phyloP scores from a whole-genome alignment of 2,329 filamentous ascomycete genomes.

The Cryphonectria nitschkei region DNA sequence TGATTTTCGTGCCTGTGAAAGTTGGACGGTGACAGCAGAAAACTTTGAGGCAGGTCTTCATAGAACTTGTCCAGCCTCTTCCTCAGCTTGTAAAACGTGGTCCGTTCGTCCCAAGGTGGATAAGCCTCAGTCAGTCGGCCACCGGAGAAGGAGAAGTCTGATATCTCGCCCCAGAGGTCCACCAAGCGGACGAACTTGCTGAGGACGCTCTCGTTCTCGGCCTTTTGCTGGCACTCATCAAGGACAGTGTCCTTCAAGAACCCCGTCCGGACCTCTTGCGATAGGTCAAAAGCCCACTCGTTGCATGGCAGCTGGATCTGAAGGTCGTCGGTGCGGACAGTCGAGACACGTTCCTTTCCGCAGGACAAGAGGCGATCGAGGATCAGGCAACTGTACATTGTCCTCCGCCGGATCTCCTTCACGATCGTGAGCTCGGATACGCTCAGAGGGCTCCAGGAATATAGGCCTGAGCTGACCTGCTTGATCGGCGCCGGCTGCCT shows the following conservation, averaged over 20 bases:
- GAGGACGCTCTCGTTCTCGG: conserved; percentile 51
- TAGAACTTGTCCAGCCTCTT: conserved; percentile 57
- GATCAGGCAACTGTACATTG: conserved; percentile 76
- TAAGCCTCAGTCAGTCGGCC: conserved; percentile 53
- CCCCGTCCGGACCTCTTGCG: conserved; percentile 58
- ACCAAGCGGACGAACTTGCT: conserved; percentile 62
- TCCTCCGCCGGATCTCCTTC: conserved; percentile 68
- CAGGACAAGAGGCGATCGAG: conserved; percentile 71
- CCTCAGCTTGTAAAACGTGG: conserved; percentile 58
- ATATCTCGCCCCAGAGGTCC: conserved; percentile 62
- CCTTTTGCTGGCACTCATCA: conserved; percentile 32
- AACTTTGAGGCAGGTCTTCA: conserved; percentile 55
- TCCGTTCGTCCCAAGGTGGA: conserved; percentile 63
- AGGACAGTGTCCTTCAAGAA: conserved; percentile 43
- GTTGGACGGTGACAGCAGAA: conserved; percentile 63
- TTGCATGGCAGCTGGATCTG: conserved; percentile 70
- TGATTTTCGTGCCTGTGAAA: conserved; percentile 68
- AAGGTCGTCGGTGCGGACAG: conserved; percentile 62
- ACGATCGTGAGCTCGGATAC: conserved; percentile 50
- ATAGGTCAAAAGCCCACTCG: conserved; percentile 66
- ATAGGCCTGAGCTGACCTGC: background rate
- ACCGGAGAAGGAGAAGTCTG: conserved; percentile 56
- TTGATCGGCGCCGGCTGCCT: conserved; percentile 2
- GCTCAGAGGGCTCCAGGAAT: background rate
- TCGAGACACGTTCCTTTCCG: conserved; percentile 63